Percentiles rank a stretch among this genome's conserved stretches.
Conservation (phyloP, 805 yeast species). For the Candida golubevii region DNA sequence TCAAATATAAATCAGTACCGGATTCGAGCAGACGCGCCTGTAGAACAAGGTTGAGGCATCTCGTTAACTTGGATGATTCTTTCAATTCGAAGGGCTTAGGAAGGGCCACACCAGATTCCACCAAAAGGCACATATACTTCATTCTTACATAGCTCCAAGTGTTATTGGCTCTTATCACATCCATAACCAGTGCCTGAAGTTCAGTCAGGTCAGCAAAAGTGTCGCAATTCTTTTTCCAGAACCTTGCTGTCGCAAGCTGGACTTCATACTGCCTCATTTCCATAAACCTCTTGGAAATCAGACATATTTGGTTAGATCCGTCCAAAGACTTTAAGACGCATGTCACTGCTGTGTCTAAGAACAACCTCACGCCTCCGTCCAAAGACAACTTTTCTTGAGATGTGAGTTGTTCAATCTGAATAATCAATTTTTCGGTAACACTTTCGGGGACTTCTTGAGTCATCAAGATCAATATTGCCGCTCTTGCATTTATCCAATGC, state of each 20-base stretch:
- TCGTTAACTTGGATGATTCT: too few species aligned
- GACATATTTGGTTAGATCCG: neutral
- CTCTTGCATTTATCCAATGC: conserved; percentile 4
- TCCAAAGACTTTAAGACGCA: conserved; percentile 17
- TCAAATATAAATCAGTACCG: too few species aligned
- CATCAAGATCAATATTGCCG: conserved; percentile 7
- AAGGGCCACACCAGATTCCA: neutral
- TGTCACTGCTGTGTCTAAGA: conserved; percentile 30
- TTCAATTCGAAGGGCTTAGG: neutral
- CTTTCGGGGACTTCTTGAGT: neutral
- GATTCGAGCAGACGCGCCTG: neutral
- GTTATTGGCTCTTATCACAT: neutral
- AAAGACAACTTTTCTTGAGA: conserved; percentile 1
- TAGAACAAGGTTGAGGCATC: conserved; percentile 1
- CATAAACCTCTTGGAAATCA: neutral
- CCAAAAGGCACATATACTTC: neutral
- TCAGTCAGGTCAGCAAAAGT: neutral
- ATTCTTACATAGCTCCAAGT: conserved; percentile 3
- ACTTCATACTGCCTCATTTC: conserved; percentile 2
- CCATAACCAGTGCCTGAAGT: neutral
- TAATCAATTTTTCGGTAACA: neutral
- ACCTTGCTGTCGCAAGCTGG: conserved; percentile 6
- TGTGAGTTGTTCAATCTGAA: neutral
- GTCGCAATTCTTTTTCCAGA: neutral
- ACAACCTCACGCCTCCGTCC: conserved; percentile 20